Base-by-base conservation (phyloP, 345 rosid species). In the Erucastrum elatum region DNA sequence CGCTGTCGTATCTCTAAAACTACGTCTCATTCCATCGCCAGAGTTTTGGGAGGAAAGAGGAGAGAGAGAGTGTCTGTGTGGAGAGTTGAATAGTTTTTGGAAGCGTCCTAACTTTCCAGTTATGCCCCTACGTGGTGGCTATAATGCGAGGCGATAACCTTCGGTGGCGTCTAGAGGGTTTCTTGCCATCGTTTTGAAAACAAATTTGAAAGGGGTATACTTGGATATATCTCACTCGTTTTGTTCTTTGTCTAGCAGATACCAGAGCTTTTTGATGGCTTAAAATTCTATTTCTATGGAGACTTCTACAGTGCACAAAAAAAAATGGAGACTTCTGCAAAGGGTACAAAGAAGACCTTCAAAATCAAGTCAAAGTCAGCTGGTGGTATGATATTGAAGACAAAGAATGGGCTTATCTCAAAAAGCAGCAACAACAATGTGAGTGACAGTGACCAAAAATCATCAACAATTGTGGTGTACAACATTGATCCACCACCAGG, bases 301-400 rank as follows among this genome's bases (percentile, higher is more conserved):
- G 90, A 87, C 31, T 92, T 92, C 76, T 27, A 63, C 12, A 53
- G 21, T 21, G 21, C 21, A 21, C 21, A 21, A 21, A 21, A 21
- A 21, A 21, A 21, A 21, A 30, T 44, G 94, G 94, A 16, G 90
- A 87, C 31, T 92, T 92, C 76, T 27, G 59, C 12, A 53, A 80
- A 33, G 91, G 88, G 34, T 91, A 84, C 87, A 87, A 81, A 82
- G 84, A 87, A 72, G 94, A 92, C 77, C 92, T 94, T 53, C 84
- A 87, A 51, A 85, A 80, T 69, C 77, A 92, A 79, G 87, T 92
- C 12, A 71, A 68, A 35, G 82, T 87, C 0, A 21, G 94, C 87
- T 0, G 98, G 97, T 2, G 97, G 97, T n/a, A 77, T 34, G 5
- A 75, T 92, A 35, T 46, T 85, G 77, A 68, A 73, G 29, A 87